phyloP scores from a whole-genome alignment of 2,329 filamentous ascomycete species.

The Hypoxylon sp. region DNA sequence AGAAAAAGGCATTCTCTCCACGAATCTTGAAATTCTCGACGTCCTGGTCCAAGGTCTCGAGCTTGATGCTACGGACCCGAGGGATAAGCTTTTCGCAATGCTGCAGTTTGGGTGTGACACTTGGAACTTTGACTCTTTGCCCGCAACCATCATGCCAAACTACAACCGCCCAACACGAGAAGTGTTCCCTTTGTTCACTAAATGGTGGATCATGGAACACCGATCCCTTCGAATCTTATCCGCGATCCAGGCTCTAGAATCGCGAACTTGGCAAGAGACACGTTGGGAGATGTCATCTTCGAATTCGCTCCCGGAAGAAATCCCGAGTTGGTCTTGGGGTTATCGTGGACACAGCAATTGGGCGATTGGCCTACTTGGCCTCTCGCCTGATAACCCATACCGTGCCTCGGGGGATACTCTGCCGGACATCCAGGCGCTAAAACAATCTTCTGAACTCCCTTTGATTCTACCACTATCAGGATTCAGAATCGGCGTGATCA shows the following conservation, averaged over 20 bases:
- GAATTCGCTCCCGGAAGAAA: background rate
- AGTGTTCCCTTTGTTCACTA: constrained; percentile 6
- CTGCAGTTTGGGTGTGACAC: background rate
- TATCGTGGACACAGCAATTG: constrained; percentile 6
- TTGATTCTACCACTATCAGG: background rate
- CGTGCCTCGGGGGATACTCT: constrained; percentile 3
- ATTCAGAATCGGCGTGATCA: background rate
- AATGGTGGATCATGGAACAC: constrained; percentile 19
- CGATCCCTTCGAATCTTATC: constrained; percentile 21
- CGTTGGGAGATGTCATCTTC: background rate
- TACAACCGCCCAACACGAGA: background rate
- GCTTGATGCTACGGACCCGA: background rate
- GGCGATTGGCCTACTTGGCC: constrained; percentile 1
- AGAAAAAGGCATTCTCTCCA: background rate
- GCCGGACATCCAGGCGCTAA: background rate
- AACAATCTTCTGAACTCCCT: background rate
- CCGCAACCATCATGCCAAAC: background rate
- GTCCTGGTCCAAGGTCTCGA: background rate
- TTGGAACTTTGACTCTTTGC: background rate
- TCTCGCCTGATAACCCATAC: background rate
- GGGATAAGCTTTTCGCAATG: background rate
- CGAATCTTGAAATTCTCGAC: background rate
- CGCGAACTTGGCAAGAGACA: constrained; percentile 10
- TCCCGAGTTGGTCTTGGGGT: constrained; percentile 12
- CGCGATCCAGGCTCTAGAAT: background rate